Conservation (phyloP, 192 early-diverging fungal species). For the Mortierella antarctica region DNA sequence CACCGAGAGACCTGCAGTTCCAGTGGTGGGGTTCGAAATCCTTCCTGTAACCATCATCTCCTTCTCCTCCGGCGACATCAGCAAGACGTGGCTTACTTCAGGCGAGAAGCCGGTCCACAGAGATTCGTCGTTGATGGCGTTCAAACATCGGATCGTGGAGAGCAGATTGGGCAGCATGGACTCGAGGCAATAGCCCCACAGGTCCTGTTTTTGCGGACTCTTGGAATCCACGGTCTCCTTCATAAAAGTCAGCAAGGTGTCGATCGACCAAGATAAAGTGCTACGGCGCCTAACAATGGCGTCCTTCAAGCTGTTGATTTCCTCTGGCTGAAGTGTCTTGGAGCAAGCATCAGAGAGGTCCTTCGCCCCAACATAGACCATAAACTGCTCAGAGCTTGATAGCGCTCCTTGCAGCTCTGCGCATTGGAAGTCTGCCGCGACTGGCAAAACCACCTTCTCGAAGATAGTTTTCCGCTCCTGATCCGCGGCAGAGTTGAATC, state of each 20-base stretch:
- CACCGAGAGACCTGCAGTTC: not conserved
- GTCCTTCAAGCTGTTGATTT: constrained; percentile 6
- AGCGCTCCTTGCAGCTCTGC: constrained; percentile 5
- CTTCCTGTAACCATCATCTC: constrained; percentile 41
- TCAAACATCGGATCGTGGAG: constrained; percentile 36
- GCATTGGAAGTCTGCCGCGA: constrained; percentile 10
- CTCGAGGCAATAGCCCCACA: constrained; percentile 15
- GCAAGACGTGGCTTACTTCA: constrained; percentile 11
- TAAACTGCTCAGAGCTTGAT: constrained; percentile 18
- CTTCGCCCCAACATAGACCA: constrained; percentile 30
- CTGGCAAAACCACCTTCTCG: constrained; percentile 29
- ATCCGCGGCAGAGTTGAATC: constrained; percentile 25
- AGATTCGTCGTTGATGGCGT: constrained; percentile 12
- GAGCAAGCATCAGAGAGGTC: constrained; percentile 10
- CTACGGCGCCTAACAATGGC: constrained; percentile 9
- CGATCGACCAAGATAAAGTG: constrained; percentile 19
- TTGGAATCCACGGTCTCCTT: constrained; percentile 36
- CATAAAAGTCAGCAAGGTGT: constrained; percentile 29
- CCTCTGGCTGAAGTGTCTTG: not conserved
- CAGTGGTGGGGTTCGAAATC: not conserved
- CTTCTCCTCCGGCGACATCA: constrained; percentile 31
- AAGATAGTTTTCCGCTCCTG: constrained; percentile 15
- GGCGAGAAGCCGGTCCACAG: constrained; percentile 19
- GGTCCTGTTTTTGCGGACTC: not conserved
- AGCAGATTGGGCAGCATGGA: constrained; percentile 27